Conservation (phyloP, 2,329 filamentous ascomycete genomes). For the Seiridium unicorne region DNA sequence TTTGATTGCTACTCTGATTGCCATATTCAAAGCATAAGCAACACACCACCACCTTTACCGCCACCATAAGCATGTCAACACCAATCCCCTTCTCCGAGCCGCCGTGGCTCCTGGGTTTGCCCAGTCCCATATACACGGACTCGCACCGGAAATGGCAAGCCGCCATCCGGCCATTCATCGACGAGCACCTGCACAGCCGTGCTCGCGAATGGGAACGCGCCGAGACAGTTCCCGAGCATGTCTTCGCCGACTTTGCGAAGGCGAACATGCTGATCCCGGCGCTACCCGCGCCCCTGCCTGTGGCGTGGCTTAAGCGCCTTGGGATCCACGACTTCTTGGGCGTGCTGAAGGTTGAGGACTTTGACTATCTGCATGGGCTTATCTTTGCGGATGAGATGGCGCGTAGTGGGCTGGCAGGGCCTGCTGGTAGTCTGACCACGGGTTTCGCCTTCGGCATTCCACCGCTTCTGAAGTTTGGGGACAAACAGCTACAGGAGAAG, state of each 20-base stretch:
- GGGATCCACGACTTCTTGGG: conserved; percentile 67
- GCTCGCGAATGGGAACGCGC: conserved; percentile 69
- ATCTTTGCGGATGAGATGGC: conserved; percentile 73
- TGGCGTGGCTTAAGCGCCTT: conserved; percentile 63
- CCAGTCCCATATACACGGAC: conserved; percentile 68
- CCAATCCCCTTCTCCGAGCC: conserved; percentile 70
- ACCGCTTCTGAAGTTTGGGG: conserved; percentile 69
- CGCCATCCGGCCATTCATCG: conserved; percentile 64
- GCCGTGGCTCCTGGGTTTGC: conserved; percentile 66
- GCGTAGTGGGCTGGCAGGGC: conserved; percentile 63
- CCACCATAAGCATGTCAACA: neutral
- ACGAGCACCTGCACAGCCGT: conserved; percentile 59
- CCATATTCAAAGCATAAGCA: neutral
- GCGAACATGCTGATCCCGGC: conserved; percentile 70
- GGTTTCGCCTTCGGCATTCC: conserved; percentile 73
- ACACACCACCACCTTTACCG: neutral
- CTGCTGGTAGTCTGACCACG: conserved; percentile 63
- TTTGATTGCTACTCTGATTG: too few relatives aligned
- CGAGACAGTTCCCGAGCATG: conserved; percentile 60
- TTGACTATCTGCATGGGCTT: conserved; percentile 67
- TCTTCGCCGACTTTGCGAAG: conserved; percentile 63
- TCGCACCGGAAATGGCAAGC: conserved; percentile 67
- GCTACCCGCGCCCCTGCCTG: conserved; percentile 66
- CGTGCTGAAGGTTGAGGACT: conserved; percentile 68
- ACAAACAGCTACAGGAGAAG: conserved; percentile 57